Percentiles rank a stretch among this genome's conserved stretches.
Evolutionary conservation across 768 basidiomycete species (phyloP).

Genomic region (Lentinula edodes): DNA sequence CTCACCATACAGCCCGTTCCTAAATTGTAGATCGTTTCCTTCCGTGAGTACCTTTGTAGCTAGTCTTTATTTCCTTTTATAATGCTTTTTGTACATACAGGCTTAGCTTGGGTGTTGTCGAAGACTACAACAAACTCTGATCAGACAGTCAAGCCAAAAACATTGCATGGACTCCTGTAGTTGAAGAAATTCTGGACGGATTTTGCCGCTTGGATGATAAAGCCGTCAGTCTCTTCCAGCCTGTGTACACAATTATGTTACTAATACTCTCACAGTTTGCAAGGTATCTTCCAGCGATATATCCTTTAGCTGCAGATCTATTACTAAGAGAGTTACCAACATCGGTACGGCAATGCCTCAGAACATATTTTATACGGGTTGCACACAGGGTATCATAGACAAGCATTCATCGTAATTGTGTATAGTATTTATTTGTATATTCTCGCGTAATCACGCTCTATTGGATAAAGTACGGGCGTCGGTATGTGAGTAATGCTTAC

Average conservation of each 20-base stretch:
- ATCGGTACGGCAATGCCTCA: constrained; percentile 77
- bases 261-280: constrained; percentile 57
- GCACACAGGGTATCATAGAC: constrained; percentile 70
- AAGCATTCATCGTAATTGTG: constrained; percentile 39
- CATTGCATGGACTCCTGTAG: constrained; percentile 96
- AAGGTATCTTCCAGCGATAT: constrained; percentile 83
- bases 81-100: constrained; percentile 33
- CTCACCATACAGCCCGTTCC: constrained; percentile 78
- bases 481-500: too few species aligned
- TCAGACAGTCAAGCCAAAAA: constrained; percentile 92
- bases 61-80: constrained; percentile 20
- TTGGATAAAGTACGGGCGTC: too few species aligned
- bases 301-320: constrained; percentile 84
- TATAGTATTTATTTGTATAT: constrained; percentile 28
- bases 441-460: constrained; percentile 22
- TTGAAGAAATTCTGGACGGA: constrained; percentile 90
- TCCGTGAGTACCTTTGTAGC: constrained; percentile 37
- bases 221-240: constrained; percentile 56
- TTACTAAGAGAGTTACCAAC: constrained; percentile 76
- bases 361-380: constrained; percentile 76
- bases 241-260: constrained; percentile 1
- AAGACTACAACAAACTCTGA: constrained; percentile 87
- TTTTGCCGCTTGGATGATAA: constrained; percentile 88
- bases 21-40: constrained; percentile 72
- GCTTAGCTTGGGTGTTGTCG: constrained; percentile 80